Base-by-base conservation (phyloP, 768 basidiomycete species). In the Kwoniella pini region DNA sequence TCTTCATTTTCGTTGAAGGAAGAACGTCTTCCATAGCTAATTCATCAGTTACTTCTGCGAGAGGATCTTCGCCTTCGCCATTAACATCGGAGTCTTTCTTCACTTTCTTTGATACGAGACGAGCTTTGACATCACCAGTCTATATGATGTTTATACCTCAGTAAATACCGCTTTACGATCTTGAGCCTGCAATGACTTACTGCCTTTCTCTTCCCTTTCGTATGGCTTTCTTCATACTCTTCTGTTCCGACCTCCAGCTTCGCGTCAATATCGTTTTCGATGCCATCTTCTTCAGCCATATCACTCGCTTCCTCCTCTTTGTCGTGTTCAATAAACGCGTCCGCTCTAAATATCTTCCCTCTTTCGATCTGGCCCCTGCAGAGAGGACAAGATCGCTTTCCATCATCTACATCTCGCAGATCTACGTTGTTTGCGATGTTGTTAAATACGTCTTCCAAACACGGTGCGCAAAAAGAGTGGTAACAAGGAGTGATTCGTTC, bases 1-100 rank as follows among this genome's bases (percentile, higher is more conserved):
- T 60, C 64, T 68, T 62, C 87, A 88, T 87, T 81, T 89, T 89
- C 1, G 86, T 87, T 4, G 87, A 87, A 0, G 87, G 86, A 36
- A 86, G 69, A 76, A 88, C 86, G 30, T 81, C 79, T 15, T 85
- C 81, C 79, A 85, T 62, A 10, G 55, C 44, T 24, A 33, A 26
- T 44, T 62, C 67, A 21, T 53, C 43, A 30, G 68, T 31, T 17
- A 56, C 45, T 11, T 57, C 68, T 24, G 57, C 72, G 49, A 77
- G 76, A 60, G 31, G 48, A 26, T 40, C 52, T 57, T 48, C 51
- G 22, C 54, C 43, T 58, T 55, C 27, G 15, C 58, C 30, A 56
- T 64, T 15, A 52, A 55, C 51, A 52, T 51, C 44, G 40, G 28
- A 30, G 3, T 45, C 30, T 42, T 61, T 43, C 45, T 61, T 21